Base-by-base conservation (phyloP, 768 basidiomycete species). In the Macrolepiota dolichaula region DNA sequence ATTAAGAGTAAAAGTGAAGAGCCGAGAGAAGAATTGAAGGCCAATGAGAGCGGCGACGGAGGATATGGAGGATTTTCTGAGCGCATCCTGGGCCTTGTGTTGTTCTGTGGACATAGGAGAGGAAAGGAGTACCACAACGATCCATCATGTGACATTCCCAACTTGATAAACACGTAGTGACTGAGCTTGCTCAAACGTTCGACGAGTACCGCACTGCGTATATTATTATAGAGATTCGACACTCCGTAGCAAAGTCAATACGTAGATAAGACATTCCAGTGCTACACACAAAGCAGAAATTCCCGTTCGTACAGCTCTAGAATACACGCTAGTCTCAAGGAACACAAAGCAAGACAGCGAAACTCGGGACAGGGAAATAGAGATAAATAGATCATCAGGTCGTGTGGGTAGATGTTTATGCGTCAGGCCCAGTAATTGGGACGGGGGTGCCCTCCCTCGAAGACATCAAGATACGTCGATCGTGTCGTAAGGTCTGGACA, bases 1-100 rank as follows among this genome's bases (percentile, higher is more conserved):
- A 73, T 98, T 98, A 25, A 99, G 81, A 4, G 80, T 70, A 72
- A 97, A 99, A 0, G 97, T 98, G 69, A 95, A 80, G 3, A 90
- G 66, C 0, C 97, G 84, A 55, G 95, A 92, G 59, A 89, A 77
- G 35, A 97, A 79, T 69, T 98, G 97, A 17, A 98, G 85, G 32
- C 85, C 84, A 64, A 99, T 87, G 35, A 99, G 83, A 27, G 89
- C 89, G 13, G 80, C 76, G 35, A 74, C 74, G n/a, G 77, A 79
- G 0, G 82, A 76, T 13, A 82, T 69, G 0, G 78, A 75, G 24
- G 74, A 71, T 12, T 69, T 68, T 42, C 70, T 57, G 51, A 77
- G 67, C 9, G 63, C 49, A 54, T 70, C 68, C 63, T 66, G 62
- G 53, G 57, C 29, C 29, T 32, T 32, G 29, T 7, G 29, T 32